Conservation (phyloP, 2,329 filamentous ascomycete genomes). For the Aureobasidium sp. region DNA sequence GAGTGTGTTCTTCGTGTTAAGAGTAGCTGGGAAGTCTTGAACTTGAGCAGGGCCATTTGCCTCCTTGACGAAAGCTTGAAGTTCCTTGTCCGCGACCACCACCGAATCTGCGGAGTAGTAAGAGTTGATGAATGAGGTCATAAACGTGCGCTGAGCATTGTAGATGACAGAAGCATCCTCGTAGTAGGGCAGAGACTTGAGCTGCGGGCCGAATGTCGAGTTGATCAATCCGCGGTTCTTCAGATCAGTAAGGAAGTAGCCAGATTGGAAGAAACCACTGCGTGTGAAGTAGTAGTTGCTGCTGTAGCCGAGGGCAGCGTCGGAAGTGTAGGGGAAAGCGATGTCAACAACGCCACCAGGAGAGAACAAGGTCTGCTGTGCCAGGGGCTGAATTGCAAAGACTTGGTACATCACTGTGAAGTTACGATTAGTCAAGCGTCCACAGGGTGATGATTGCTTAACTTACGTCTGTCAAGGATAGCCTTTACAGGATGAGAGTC, state of each 20-base stretch:
- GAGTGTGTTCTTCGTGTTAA: neutral
- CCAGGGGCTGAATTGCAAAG: neutral
- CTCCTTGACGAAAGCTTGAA: neutral
- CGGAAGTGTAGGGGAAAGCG: neutral
- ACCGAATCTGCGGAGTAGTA: neutral
- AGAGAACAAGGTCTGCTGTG: neutral
- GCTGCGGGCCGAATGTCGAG: neutral
- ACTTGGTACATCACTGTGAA: neutral
- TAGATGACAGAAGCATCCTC: neutral
- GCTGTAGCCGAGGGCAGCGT: neutral
- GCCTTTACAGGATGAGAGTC: neutral
- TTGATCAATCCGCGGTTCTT: neutral
- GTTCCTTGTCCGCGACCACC: neutral
- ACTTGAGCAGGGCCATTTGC: neutral
- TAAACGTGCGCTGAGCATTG: neutral
- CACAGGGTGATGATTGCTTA: fast-evolving
- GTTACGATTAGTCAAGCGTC: neutral
- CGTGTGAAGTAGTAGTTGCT: neutral
- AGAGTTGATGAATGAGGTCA: neutral
- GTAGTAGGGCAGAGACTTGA: neutral
- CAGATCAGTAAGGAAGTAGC: neutral
- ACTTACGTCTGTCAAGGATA: neutral
- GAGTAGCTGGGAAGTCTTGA: neutral
- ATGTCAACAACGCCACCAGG: neutral
- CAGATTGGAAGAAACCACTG: neutral